Evolutionary conservation across 257 asterid genomes (phyloP).

Genomic region (Solanum piurae): DNA sequence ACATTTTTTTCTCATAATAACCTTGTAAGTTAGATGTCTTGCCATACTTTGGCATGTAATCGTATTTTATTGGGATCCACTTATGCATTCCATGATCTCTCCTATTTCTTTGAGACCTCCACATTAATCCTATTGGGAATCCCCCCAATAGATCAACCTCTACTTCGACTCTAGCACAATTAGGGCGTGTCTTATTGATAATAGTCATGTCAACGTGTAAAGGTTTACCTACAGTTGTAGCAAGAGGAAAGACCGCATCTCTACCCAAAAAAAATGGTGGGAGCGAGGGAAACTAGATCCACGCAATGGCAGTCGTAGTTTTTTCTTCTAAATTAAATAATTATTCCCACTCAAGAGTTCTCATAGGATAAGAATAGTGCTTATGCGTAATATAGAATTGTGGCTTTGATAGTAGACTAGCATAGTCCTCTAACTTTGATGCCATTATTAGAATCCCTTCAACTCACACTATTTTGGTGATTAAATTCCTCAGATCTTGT

Average conservation of each 20-base stretch:
- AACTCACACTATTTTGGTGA: too few species aligned
- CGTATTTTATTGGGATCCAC: neutral
- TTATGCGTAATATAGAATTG: neutral
- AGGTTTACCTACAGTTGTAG: neutral
- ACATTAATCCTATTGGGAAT: neutral
- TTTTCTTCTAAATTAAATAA: neutral
- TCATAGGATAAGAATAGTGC: neutral
- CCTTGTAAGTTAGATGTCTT: too few species aligned
- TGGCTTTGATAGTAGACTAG: neutral
- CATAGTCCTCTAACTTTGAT: neutral
- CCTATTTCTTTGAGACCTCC: neutral
- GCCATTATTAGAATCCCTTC: neutral
- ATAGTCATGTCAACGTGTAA: neutral
- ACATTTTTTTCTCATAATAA: neutral
- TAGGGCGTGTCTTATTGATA: neutral
- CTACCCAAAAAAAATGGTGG: neutral
- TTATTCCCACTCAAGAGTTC: neutral
- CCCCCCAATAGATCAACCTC: neutral
- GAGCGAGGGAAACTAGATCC: neutral
- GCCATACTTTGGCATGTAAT: neutral
- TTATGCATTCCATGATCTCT: neutral
- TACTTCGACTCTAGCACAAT: neutral
- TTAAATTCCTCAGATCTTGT: too few species aligned
- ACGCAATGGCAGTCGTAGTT: neutral
- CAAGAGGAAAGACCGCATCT: neutral